phyloP scores from a whole-genome alignment of 139 green algal genomes.

The Trebouxia sp. region DNA sequence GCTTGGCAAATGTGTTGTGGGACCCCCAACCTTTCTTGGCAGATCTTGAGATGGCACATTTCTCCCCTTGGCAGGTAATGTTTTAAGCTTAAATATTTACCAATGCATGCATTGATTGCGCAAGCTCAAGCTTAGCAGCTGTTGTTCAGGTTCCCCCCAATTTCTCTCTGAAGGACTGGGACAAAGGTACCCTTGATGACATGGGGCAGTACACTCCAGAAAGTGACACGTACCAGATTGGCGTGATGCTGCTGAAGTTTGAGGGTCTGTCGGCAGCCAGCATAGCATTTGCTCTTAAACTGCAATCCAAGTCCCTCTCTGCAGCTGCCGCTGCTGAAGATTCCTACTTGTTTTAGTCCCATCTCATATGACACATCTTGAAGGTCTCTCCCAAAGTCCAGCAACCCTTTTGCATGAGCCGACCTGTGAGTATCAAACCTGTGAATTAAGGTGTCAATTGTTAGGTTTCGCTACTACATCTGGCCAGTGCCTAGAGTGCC shows the following conservation, averaged over 20 bases:
- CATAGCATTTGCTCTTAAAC: not conserved
- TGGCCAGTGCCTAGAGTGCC: no score
- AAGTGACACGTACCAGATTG: constrained; percentile 13
- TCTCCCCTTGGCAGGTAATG: constrained; percentile 12
- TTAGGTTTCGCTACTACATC: no score
- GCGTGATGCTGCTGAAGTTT: constrained; percentile 15
- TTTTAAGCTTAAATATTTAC: not conserved
- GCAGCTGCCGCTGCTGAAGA: not conserved
- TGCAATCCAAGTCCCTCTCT: constrained; percentile 4
- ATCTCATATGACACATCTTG: no score
- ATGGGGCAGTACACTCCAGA: constrained; percentile 1
- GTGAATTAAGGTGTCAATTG: no score
- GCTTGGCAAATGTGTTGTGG: constrained; percentile 1
- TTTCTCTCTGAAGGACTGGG: constrained; percentile 17
- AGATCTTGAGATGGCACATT: constrained; percentile 11
- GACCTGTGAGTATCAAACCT: no score
- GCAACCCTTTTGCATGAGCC: no score
- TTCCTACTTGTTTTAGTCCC: no score
- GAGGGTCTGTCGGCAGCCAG: not conserved
- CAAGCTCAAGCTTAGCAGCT: not conserved
- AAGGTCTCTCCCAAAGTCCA: no score
- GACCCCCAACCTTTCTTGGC: constrained; percentile 18
- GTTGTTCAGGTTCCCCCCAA: not conserved
- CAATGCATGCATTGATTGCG: not conserved
- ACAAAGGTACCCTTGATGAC: constrained; percentile 5